phyloP scores from a whole-genome alignment of 345 rosid species.

The Citrus trifoliata region DNA sequence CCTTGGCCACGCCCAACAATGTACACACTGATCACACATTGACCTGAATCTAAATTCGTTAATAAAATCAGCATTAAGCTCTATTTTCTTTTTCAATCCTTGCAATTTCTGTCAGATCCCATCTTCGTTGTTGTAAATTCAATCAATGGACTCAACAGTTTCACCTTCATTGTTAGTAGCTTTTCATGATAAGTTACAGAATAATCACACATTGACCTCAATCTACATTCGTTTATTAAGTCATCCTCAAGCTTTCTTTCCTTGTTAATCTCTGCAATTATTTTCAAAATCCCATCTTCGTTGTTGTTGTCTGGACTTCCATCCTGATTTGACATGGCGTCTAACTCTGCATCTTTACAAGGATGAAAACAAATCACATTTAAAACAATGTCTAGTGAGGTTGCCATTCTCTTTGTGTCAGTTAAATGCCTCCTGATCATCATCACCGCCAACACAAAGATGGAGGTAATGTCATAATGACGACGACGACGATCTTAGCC shows the following conservation, averaged over 20 bases:
- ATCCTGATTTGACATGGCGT: not conserved
- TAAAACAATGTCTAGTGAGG: not conserved
- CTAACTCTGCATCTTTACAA: not conserved
- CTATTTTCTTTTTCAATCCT: not conserved
- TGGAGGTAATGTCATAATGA: not conserved
- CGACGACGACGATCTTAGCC: not conserved
- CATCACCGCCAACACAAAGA: constrained; percentile 16
- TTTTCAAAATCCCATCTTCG: not conserved
- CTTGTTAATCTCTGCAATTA: too few species aligned
- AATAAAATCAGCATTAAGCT: constrained; percentile 9
- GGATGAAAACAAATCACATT: constrained; percentile 17
- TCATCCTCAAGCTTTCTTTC: too few species aligned
- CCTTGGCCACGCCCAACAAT: too few species aligned
- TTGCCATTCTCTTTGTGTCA: constrained; percentile 24
- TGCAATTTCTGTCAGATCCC: too few species aligned
- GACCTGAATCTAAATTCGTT: constrained; percentile 35
- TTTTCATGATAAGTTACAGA: too few species aligned
- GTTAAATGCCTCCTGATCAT: constrained; percentile 31
- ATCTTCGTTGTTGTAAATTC: too few species aligned
- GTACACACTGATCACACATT: not conserved
- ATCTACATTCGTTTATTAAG: too few species aligned
- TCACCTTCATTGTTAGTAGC: too few species aligned
- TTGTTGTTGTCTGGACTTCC: not conserved
- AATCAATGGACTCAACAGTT: too few species aligned
- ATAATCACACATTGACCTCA: too few species aligned